Percentiles rank a stretch among this genome's conserved stretches.
Conservation (phyloP, 2,329 filamentous ascomycete species). For the Acarospora socialis region DNA sequence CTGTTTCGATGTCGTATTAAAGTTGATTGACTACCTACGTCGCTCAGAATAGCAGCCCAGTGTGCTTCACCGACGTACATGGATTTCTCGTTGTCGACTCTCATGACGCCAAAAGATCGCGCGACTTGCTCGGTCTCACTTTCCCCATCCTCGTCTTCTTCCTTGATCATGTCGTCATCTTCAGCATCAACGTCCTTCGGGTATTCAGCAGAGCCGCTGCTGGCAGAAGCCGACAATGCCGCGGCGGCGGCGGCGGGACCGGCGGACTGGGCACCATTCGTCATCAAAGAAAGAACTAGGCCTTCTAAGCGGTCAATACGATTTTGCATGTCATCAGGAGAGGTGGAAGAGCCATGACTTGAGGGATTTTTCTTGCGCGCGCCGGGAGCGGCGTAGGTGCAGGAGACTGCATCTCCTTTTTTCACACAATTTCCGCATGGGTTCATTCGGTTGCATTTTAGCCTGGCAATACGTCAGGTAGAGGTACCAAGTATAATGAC, state of each 20-base stretch:
- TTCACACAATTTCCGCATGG: slow-evolving; percentile 44
- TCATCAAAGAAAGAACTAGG: slow-evolving; percentile 43
- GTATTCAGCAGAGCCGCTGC: slow-evolving; percentile 12
- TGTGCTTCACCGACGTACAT: slow-evolving; percentile 29
- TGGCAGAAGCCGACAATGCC: slow-evolving; percentile 10
- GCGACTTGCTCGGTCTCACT: slow-evolving; percentile 18
- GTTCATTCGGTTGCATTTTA: slow-evolving; percentile 43
- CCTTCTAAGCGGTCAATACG: slow-evolving; percentile 43
- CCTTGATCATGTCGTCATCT: slow-evolving; percentile 10
- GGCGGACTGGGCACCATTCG: slow-evolving; percentile 34
- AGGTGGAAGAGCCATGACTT: slow-evolving; percentile 23
- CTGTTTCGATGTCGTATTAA: slow-evolving; percentile 11
- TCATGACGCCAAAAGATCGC: slow-evolving; percentile 24
- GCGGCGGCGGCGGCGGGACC: slow-evolving; percentile 17
- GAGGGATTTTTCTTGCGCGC: slow-evolving; percentile 32
- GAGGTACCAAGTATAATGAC: too few species aligned
- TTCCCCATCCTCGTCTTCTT: slow-evolving; percentile 12
- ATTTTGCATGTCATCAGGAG: slow-evolving; percentile 42
- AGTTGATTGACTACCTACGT: slow-evolving; percentile 13
- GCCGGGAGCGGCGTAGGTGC: slow-evolving; percentile 36
- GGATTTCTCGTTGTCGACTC: slow-evolving; percentile 24
- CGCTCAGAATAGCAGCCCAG: slow-evolving; percentile 28
- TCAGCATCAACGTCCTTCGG: slow-evolving; percentile 12
- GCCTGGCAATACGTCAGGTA: too few species aligned
- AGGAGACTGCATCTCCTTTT: slow-evolving; percentile 37